phyloP scores from a whole-genome alignment of 2,329 filamentous ascomycete species.

The Elsinoe arachidis region DNA sequence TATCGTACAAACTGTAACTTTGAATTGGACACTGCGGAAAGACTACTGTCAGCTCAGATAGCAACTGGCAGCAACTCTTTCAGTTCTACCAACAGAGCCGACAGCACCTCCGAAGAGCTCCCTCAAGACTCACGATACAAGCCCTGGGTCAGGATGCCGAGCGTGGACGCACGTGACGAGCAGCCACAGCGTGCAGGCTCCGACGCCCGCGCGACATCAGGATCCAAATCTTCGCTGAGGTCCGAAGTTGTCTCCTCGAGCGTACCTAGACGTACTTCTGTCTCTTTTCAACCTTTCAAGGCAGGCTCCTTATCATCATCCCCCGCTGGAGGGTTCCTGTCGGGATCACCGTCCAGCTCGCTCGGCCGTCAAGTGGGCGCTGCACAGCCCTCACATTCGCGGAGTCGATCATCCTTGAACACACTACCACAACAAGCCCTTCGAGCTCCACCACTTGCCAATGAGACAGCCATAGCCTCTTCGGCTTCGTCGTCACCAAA shows the following conservation, averaged over 20 bases:
- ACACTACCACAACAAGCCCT: conserved; percentile 68
- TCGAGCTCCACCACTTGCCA: conserved; percentile 54
- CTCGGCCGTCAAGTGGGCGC: conserved; percentile 30
- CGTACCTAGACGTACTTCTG: conserved; percentile 57
- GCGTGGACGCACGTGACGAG: conserved; percentile 11
- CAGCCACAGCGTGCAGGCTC: background rate
- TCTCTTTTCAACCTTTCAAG: conserved; percentile 95
- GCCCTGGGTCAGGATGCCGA: conserved; percentile 40
- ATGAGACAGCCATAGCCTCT: conserved; percentile 54
- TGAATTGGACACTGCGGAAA: conserved; percentile 82
- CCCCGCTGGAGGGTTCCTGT: conserved; percentile 49
- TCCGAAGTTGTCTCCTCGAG: conserved; percentile 25
- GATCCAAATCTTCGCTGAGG: conserved; percentile 42
- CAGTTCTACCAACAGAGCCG: conserved; percentile 19
- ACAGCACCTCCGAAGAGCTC: conserved; percentile 29
- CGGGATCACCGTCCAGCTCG: conserved; percentile 46
- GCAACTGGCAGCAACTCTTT: conserved; percentile 62
- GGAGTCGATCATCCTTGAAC: conserved; percentile 64
- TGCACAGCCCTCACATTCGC: conserved; percentile 39
- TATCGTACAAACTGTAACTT: conserved; percentile 89
- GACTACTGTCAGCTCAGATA: conserved; percentile 82
- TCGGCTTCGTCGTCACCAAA: conserved; percentile 70
- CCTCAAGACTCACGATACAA: conserved; percentile 9
- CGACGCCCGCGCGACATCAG: conserved; percentile 36
- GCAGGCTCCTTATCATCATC: conserved; percentile 89